A percentile compares a stretch with the other conserved stretches of the same genome.
Evolutionary conservation across 2,329 filamentous ascomycete genomes (phyloP).

Genomic region (Trichoderma sp.): DNA sequence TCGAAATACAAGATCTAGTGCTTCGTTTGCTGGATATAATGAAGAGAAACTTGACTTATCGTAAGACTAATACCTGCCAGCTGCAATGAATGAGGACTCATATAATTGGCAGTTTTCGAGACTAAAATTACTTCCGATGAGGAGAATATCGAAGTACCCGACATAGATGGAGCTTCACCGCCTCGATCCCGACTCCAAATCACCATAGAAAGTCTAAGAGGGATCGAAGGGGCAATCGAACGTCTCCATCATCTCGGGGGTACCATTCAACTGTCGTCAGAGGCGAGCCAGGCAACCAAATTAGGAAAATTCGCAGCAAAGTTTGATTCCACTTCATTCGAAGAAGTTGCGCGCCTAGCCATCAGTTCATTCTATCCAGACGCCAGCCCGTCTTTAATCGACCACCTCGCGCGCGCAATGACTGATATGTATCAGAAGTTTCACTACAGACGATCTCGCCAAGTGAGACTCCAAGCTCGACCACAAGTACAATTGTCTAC

Average conservation of each 20-base stretch:
- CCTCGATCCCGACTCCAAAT: not conserved
- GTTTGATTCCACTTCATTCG: not conserved
- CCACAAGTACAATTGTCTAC: not conserved
- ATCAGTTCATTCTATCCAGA: slow-evolving; percentile 5
- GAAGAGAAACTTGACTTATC: slow-evolving; percentile 12
- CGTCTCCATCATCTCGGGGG: slow-evolving; percentile 13
- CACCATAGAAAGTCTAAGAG: slow-evolving; percentile 3
- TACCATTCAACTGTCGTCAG: slow-evolving; percentile 5
- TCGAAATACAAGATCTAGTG: slow-evolving; percentile 6
- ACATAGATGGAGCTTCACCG: not conserved
- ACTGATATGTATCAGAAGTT: slow-evolving; percentile 10
- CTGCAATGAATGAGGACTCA: not conserved
- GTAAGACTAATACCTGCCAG: not conserved
- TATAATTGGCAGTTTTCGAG: not conserved
- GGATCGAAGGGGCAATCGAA: not conserved
- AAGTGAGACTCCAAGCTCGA: slow-evolving; percentile 2
- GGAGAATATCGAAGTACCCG: not conserved
- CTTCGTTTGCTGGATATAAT: slow-evolving; percentile 14
- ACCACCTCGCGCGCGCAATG: slow-evolving; percentile 7
- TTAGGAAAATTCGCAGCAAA: not conserved
- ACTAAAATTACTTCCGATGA: not conserved
- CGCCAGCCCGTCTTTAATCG: not conserved
- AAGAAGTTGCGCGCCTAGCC: not conserved
- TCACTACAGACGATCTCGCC: slow-evolving; percentile 8
- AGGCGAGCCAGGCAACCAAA: not conserved